phyloP scores from a whole-genome alignment of 225 moss, liverwort and hornwort species.

The Asterella californica region DNA sequence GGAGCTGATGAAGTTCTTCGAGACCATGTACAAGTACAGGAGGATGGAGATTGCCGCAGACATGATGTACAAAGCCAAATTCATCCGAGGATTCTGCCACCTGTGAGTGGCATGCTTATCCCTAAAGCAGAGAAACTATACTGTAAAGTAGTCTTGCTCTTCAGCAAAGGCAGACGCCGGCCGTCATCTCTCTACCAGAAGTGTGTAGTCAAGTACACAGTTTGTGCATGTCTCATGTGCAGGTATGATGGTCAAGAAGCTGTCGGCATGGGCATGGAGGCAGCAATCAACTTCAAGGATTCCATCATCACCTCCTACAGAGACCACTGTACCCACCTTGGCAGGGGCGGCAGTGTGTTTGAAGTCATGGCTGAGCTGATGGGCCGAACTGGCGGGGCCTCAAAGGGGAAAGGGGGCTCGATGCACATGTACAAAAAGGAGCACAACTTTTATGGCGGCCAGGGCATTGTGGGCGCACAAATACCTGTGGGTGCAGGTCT shows the following conservation, averaged over 20 bases:
- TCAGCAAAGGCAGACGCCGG: no score
- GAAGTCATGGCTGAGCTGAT: conserved; percentile 88
- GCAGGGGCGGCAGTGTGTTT: conserved; percentile 70
- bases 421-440: conserved; percentile 92
- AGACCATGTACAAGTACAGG: conserved; percentile 74
- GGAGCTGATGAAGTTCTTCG: conserved; percentile 73
- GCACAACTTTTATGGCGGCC: conserved; percentile 71
- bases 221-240: no score
- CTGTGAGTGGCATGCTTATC: no score
- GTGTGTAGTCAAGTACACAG: no score
- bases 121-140: no score
- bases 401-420: conserved; percentile 60
- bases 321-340: conserved; percentile 72
- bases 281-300: conserved; percentile 62
- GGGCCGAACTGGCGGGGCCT: conserved; percentile 70
- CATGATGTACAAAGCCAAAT: conserved; percentile 72
- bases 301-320: conserved; percentile 78
- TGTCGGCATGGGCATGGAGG: conserved; percentile 91
- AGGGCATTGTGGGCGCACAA: conserved; percentile 88
- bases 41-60: conserved; percentile 91
- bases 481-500: conserved; percentile 82
- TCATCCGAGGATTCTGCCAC: conserved; percentile 82
- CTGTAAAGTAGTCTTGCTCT: no score
- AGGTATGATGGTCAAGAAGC: conserved; percentile 94
- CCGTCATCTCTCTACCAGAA: no score